Evolutionary conservation across 1,284 basidiomycete genomes (phyloP), one percentile per base, ranked within the genome.

Genomic region (Ustilago bromivora): DNA sequence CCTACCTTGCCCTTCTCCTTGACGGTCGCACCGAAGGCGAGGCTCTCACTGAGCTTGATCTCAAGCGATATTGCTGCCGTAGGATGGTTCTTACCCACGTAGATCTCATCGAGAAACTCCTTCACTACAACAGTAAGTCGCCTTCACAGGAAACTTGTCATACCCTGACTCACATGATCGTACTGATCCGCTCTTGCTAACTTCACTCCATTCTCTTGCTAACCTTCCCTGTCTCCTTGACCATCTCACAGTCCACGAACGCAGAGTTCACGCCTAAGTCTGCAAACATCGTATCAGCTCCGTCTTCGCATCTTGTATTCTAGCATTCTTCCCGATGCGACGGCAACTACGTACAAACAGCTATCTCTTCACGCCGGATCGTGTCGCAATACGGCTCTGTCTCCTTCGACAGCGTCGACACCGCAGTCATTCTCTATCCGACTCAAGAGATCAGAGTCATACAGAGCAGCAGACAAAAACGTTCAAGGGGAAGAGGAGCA

Each of bases 41-140:
- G 71, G 96, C 96, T 10, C 90, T 98, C 60, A 95, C 97, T 78
- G 92, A 93, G 81, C 89, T 98, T 5, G 93, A 95, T 77, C 88
- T 98, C 64, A 96, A 94, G 87, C 89, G 96, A 67, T 98, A 98
- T 87, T 98, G 96, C 88, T 98, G 96, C 88, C 90, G 96, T 55
- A 90, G 96, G 62, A 99, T 99, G 96, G 94, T 99, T 12, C 88
- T 98, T 64, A 98, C 96, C 0, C 96, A 99, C 86, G 95, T 98
- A 71, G 96, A 98, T 87, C 89, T 98, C 71, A 97, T 98, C 80
- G 95, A 98, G 87, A 98, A 97, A 87, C 89, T 97, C 19, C 88
- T 98, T 32, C 94, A 96, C 84, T 98, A 97, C 88, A 97, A 96
- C 88, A 95, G 95, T 97, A 78, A 83, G 94, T 91, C 41, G 49